phyloP scores from a whole-genome alignment of 2,329 filamentous ascomycete species.

The Blastomyces parvus region DNA sequence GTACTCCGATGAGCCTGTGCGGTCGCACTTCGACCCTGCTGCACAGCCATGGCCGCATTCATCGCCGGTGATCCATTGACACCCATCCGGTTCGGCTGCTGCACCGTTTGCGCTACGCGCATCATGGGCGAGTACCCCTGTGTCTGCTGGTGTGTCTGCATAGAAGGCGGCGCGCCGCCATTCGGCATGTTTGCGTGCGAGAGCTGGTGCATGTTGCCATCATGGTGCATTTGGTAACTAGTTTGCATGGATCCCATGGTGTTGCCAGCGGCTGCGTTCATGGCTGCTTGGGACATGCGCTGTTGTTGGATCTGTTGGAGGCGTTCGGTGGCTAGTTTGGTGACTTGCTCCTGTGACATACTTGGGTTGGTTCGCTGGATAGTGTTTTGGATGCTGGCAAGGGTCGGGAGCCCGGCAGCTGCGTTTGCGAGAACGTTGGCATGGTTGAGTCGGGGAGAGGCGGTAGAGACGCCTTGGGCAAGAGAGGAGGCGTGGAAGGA shows the following conservation, averaged over 20 bases:
- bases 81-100: slow-evolving; percentile 32
- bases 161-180: slow-evolving; percentile 22
- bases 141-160: slow-evolving; percentile 38
- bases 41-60: slow-evolving; percentile 35
- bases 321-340: slow-evolving; percentile 43
- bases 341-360: slow-evolving; percentile 46
- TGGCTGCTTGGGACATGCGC: slow-evolving; percentile 42
- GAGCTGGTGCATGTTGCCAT: slow-evolving; percentile 27
- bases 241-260: slow-evolving; percentile 30
- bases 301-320: slow-evolving; percentile 39
- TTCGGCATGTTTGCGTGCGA: slow-evolving; percentile 22
- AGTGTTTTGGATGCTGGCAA: slow-evolving; percentile 45
- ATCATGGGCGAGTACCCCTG: slow-evolving; percentile 47
- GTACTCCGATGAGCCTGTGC: slow-evolving; percentile 39
- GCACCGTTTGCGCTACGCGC: slow-evolving; percentile 40
- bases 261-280: slow-evolving; percentile 44
- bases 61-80: slow-evolving; percentile 37
- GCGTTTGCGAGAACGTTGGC: slow-evolving; percentile 44
- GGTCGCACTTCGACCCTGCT: slow-evolving; percentile 38
- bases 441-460: slow-evolving; percentile 41
- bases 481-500: slow-evolving; percentile 32
- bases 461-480: slow-evolving; percentile 33
- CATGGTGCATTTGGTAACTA: slow-evolving; percentile 34
- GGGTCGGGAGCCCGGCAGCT: slow-evolving; percentile 43
- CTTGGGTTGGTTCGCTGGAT: slow-evolving; percentile 44